phyloP scores from a whole-genome alignment of 352 stramenopile genomes.

The Phytophthora cactorum region DNA sequence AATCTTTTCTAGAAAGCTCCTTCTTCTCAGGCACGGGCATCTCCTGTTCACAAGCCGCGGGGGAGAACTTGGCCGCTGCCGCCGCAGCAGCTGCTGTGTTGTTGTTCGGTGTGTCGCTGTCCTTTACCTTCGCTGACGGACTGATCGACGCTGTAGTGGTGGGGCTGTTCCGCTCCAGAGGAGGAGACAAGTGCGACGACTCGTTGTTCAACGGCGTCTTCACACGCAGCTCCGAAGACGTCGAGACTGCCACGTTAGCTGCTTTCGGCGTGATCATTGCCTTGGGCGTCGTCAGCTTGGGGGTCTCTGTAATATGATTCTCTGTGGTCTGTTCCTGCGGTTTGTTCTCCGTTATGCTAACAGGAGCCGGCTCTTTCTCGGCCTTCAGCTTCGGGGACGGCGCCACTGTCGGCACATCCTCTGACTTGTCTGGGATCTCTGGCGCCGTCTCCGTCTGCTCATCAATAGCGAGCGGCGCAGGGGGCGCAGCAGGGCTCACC shows the following conservation, averaged over 20 bases:
- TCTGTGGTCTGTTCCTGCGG: constrained; percentile 20
- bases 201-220: constrained; percentile 52
- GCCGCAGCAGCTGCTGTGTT: constrained; percentile 24
- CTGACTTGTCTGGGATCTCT: constrained; percentile 11
- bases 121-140: constrained; percentile 57
- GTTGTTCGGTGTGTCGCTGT: constrained; percentile 39
- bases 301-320: constrained; percentile 8
- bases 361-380: constrained; percentile 2
- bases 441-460: constrained; percentile 7
- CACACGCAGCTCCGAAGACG: constrained; percentile 45
- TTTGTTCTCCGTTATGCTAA: constrained; percentile 20
- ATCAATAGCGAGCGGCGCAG: background rate
- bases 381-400: constrained; percentile 1
- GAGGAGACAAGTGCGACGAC: constrained; percentile 59
- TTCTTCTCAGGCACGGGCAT: constrained; percentile 21
- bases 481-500: constrained; percentile 6
- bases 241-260: constrained; percentile 1
- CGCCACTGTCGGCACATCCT: constrained; percentile 1
- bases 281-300: background rate
- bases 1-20: constrained; percentile 19
- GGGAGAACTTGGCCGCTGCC: constrained; percentile 35
- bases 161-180: constrained; percentile 50
- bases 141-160: constrained; percentile 54
- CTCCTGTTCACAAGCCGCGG: constrained; percentile 14
- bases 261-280: constrained; percentile 3